Conservation (phyloP, 176 grass and related monocot species). For the Cenchrus americanus region DNA sequence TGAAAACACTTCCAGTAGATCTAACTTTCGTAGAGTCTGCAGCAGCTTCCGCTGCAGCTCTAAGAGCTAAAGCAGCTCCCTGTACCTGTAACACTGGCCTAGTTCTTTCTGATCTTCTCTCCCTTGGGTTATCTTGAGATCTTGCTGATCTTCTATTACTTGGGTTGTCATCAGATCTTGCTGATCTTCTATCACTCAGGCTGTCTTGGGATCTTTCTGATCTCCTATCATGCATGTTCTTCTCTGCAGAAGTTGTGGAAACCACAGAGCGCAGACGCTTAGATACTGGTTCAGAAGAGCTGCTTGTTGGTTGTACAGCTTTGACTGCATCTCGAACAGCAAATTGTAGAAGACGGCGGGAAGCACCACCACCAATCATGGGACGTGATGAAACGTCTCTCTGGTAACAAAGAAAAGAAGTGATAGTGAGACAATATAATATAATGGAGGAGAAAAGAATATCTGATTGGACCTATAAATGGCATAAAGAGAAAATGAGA, state of each 20-base stretch:
- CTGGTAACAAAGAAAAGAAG: constrained; percentile 52
- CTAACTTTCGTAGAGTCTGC: constrained; percentile 72
- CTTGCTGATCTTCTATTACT: constrained; percentile 50
- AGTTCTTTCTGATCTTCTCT: constrained; percentile 60
- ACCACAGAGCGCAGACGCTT: constrained; percentile 84
- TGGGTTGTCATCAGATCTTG: constrained; percentile 43
- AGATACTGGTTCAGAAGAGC: constrained; percentile 58
- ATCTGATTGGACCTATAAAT: constrained; percentile 16
- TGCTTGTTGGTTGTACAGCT: constrained; percentile 64
- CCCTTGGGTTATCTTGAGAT: constrained; percentile 34
- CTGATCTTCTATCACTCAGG: constrained; percentile 40
- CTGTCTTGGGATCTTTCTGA: constrained; percentile 51
- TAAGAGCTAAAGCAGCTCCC: constrained; percentile 76
- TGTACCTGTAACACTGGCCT: constrained; percentile 54
- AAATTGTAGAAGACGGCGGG: constrained; percentile 83
- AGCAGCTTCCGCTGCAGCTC: constrained; percentile 77
- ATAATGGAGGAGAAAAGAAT: constrained; percentile 8
- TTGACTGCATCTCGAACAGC: constrained; percentile 95
- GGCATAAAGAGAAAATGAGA: not conserved
- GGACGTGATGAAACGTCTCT: constrained; percentile 53
- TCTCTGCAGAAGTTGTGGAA: constrained; percentile 59
- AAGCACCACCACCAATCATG: constrained; percentile 71
- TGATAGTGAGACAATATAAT: constrained; percentile 1
- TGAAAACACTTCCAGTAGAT: constrained; percentile 80
- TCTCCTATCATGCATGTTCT: constrained; percentile 47